Evolutionary conservation across 1,139 yeast species (phyloP).

Genomic region (Geotrichum australiense): DNA sequence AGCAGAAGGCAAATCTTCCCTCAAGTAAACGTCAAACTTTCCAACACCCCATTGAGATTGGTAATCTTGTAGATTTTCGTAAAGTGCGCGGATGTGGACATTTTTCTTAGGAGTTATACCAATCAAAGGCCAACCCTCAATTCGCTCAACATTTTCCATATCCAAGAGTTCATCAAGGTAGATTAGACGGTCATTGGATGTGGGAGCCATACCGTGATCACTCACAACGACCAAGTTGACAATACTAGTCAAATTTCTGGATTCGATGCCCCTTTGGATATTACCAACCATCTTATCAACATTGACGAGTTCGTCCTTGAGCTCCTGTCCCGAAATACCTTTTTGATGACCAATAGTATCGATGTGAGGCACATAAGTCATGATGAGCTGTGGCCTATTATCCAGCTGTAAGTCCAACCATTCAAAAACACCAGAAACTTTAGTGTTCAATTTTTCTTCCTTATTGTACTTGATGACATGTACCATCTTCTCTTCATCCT

Average conservation of each 20-base stretch:
- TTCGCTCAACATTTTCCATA: conserved; percentile 47
- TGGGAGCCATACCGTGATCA: conserved; percentile 94
- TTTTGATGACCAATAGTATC: conserved; percentile 66
- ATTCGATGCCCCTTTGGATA: conserved; percentile 42
- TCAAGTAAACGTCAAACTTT: conserved; percentile 44
- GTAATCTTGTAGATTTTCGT: conserved; percentile 30
- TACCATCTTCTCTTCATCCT: conserved; percentile 33
- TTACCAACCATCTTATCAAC: conserved; percentile 60
- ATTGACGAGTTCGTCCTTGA: conserved; percentile 47
- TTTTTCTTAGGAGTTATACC: conserved; percentile 56
- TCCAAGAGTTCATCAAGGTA: conserved; percentile 65
- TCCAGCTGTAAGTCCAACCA: conserved; percentile 57
- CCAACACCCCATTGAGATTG: conserved; percentile 28
- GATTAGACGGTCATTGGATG: conserved; percentile 55
- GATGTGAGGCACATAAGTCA: conserved; percentile 74
- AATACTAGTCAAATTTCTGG: conserved; percentile 53
- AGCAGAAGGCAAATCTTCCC: conserved; percentile 55
- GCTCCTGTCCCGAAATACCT: conserved; percentile 58
- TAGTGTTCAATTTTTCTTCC: conserved; percentile 51
- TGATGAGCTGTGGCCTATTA: conserved; percentile 66
- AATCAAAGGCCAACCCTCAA: conserved; percentile 86
- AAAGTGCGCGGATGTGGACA: conserved; percentile 37
- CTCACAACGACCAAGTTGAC: conserved; percentile 74
- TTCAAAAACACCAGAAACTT: conserved; percentile 48
- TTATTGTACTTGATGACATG: conserved; percentile 59